These are phyloP conservation scores for Coniella vitis DNA, from an alignment of 2,329 filamentous ascomycete species.

Conservation along the genomic window DNA sequence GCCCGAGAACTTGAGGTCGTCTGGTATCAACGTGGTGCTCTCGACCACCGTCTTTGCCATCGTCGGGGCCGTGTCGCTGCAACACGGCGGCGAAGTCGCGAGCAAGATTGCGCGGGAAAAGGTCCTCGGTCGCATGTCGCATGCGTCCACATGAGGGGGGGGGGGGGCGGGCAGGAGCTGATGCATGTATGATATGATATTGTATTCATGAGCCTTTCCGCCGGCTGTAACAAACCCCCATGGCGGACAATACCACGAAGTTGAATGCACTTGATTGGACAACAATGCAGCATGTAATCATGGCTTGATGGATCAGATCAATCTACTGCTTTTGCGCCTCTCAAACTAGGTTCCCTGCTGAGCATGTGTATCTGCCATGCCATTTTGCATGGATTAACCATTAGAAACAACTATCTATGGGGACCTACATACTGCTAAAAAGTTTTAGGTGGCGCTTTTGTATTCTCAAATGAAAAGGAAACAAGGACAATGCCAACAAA, in stretches of 20 bases:
- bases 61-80: conserved; percentile 81
- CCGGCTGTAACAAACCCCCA: neutral
- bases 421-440: no score
- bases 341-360: no score
- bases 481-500: no score
- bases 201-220: neutral
- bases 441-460: no score
- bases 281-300: no score
- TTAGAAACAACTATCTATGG: no score
- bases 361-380: no score
- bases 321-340: no score
- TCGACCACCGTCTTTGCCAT: conserved; percentile 77
- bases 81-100: conserved; percentile 74
- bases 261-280: neutral
- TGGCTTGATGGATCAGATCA: no score
- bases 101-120: conserved; percentile 68
- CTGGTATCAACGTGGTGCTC: conserved; percentile 69
- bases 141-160: neutral
- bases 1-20: conserved; percentile 61
- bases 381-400: no score
- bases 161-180: no score
- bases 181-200: neutral
- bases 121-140: conserved; percentile 49
- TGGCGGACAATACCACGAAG: conserved; percentile 1
- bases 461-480: no score